These are phyloP conservation scores for Microbotryomycetes sp. DNA, from an alignment of 1,284 basidiomycete genomes.

Conservation along the genomic window DNA sequence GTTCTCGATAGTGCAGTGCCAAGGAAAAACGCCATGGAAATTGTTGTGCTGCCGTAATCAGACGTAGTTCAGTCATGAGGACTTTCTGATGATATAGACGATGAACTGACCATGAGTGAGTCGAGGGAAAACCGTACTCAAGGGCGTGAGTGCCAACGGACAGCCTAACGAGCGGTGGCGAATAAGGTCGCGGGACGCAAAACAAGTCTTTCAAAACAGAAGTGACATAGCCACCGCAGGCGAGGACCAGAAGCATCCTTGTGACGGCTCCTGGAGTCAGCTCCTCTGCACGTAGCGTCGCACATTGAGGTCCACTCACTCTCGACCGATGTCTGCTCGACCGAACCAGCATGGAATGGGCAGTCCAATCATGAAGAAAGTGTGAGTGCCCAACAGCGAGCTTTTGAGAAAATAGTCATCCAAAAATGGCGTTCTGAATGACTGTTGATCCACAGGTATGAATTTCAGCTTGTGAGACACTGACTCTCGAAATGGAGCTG, in stretches of 20 bases:
- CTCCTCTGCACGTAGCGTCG: no score
- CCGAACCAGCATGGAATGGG: constrained; percentile 87
- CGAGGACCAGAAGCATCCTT: constrained; percentile 73
- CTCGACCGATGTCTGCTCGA: constrained; percentile 59
- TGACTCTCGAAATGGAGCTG: no score
- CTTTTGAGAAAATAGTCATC: constrained; percentile 89
- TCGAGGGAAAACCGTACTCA: constrained; percentile 93
- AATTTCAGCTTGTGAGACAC: not conserved
- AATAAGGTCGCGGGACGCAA: constrained; percentile 83
- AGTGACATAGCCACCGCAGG: constrained; percentile 53
- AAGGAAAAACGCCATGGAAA: constrained; percentile 30
- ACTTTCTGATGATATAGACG: no score
- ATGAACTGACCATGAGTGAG: constrained; percentile 85
- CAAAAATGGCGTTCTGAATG: constrained; percentile 60
- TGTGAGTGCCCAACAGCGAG: constrained; percentile 72
- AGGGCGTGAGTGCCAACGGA: constrained; percentile 44
- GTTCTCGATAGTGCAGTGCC: constrained; percentile 8
- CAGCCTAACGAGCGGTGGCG: constrained; percentile 81
- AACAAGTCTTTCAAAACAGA: constrained; percentile 58
- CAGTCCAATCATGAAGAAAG: constrained; percentile 82
- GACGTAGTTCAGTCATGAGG: not conserved
- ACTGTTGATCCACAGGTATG: constrained; percentile 28
- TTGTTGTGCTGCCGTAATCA: constrained; percentile 6
- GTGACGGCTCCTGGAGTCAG: constrained; percentile 62
- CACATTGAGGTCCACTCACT: constrained; percentile 55